Evolutionary conservation across 169 alveolate genomes (phyloP).

Genomic region (Babesia caballi): DNA sequence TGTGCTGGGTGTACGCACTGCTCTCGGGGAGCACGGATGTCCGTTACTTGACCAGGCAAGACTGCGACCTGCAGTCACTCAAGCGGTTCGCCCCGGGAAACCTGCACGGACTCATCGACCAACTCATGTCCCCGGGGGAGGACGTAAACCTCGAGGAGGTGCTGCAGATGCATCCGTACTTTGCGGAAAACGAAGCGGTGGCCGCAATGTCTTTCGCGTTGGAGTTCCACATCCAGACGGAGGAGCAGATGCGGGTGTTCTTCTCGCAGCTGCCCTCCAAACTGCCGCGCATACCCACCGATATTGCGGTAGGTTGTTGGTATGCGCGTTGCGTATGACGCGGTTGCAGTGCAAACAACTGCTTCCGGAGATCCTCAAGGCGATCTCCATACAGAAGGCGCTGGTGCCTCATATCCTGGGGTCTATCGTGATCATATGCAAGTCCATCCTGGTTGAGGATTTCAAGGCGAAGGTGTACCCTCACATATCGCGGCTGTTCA

Average conservation of each 20-base stretch:
- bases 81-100: conserved; percentile 26
- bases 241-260: conserved; percentile 48
- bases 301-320: conserved; percentile 41
- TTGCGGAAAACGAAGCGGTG: conserved; percentile 40
- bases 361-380: conserved; percentile 57
- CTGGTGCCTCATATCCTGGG: conserved; percentile 48
- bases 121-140: conserved; percentile 18
- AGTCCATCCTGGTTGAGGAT: conserved; percentile 47
- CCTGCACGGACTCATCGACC: conserved; percentile 32
- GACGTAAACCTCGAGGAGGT: conserved; percentile 35
- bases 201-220: conserved; percentile 61
- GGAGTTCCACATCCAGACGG: conserved; percentile 67
- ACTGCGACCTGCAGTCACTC: conserved; percentile 29
- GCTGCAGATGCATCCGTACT: conserved; percentile 53
- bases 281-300: conserved; percentile 51
- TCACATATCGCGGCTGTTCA: conserved; percentile 26
- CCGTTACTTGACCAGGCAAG: conserved; percentile 20
- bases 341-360: conserved; percentile 49
- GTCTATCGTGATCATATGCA: conserved; percentile 56
- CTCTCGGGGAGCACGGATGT: conserved; percentile 37
- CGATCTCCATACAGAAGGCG: conserved; percentile 36
- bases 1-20: conserved; percentile 60
- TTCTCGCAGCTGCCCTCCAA: conserved; percentile 48
- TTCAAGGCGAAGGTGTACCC: conserved; percentile 60
- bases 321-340: neutral